Conservation (phyloP, 805 yeast species). For the Priceomyces medius region DNA sequence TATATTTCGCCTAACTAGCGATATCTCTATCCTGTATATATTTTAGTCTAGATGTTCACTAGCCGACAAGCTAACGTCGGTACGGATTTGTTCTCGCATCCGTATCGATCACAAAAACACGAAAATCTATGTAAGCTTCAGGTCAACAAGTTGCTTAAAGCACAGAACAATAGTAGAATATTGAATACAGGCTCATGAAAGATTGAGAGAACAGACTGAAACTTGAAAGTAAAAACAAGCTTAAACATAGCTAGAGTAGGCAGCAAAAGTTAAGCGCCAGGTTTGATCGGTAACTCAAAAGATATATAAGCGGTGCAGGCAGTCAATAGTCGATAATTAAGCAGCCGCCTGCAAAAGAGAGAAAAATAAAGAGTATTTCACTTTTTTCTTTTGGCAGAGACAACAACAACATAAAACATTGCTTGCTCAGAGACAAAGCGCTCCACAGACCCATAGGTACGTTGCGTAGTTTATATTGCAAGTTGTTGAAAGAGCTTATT, state of each 20-base stretch:
- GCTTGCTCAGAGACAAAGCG: not conserved
- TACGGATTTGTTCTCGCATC: not conserved
- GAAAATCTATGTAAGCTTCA: not conserved
- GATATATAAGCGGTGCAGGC: too few relatives aligned
- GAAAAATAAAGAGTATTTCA: not conserved
- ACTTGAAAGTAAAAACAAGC: not conserved
- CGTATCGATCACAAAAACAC: constrained; percentile 4
- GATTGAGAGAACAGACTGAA: not conserved
- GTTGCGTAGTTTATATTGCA: not conserved
- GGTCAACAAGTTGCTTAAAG: not conserved
- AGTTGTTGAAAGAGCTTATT: constrained; percentile 3
- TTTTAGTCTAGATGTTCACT: not conserved
- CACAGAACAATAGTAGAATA: not conserved
- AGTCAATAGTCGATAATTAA: not conserved
- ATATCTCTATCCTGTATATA: not conserved
- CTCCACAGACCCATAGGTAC: not conserved
- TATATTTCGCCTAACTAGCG: not conserved
- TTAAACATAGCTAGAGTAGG: not conserved
- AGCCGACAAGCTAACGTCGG: not conserved
- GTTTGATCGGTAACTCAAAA: too few relatives aligned
- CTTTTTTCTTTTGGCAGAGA: not conserved
- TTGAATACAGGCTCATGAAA: not conserved
- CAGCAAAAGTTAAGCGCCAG: too few relatives aligned
- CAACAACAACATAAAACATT: not conserved
- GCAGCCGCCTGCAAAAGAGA: not conserved